phyloP scores from a whole-genome alignment of 495 filamentous ascomycete species.

The Penicillium longicatenatum region DNA sequence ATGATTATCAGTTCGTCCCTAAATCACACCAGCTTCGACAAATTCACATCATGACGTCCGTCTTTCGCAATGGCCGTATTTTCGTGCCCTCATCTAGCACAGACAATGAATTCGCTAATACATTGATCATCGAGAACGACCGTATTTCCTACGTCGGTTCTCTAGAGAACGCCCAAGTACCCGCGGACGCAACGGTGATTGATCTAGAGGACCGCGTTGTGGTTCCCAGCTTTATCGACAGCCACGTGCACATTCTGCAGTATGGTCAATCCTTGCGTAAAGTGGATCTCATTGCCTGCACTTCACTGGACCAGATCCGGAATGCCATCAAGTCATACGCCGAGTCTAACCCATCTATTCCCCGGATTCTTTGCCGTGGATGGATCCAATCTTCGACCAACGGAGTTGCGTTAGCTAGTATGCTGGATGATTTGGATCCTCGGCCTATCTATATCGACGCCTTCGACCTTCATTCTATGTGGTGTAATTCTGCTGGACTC shows the following conservation, averaged over 20 bases:
- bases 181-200: constrained; percentile 29
- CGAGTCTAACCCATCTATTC: constrained; percentile 44
- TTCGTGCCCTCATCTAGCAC: constrained; percentile 33
- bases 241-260: constrained; percentile 63
- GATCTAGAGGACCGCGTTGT: constrained; percentile 53
- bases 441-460: constrained; percentile 62
- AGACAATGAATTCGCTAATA: constrained; percentile 37
- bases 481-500: constrained; percentile 60
- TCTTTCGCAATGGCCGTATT: constrained; percentile 50
- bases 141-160: constrained; percentile 47
- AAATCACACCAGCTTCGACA: neutral
- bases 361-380: constrained; percentile 56
- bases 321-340: constrained; percentile 52
- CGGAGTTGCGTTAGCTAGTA: constrained; percentile 50
- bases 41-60: constrained; percentile 31
- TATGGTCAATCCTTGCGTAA: constrained; percentile 62
- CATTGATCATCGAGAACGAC: constrained; percentile 41
- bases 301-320: constrained; percentile 55
- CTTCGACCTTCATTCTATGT: constrained; percentile 64
- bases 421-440: constrained; percentile 55
- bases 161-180: constrained; percentile 31
- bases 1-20: neutral
- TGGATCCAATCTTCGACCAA: constrained; percentile 64
- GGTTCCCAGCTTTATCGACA: constrained; percentile 65
- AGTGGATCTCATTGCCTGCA: constrained; percentile 55